Base-by-base conservation (phyloP, 441 rosid genomes). In the Erysimum cheiri region DNA sequence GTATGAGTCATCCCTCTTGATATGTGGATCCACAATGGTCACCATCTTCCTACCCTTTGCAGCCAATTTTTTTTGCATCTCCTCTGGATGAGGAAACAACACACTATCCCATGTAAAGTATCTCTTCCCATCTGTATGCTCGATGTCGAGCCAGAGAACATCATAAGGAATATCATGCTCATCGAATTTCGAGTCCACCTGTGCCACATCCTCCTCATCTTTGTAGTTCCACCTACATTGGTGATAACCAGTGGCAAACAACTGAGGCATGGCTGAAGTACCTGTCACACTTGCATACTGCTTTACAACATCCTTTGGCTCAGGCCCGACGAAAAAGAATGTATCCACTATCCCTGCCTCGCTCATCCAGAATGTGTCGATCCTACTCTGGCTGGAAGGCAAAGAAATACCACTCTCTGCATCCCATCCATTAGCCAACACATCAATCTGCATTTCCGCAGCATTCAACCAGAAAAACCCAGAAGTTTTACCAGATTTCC, bases 361-460 rank as follows among this genome's bases (percentile, higher is more conserved):
- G 35, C 86, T 87, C 97, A 96, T 96, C 99, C 99, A 96, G 12
- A 91, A 62, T 0, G 99, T 91, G 70, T 96, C 98, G 4, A 93
- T 82, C 68, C 89, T 85, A 59, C 79, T 80, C 80, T 82, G 85
- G 17, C 77, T 76, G 0, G 96, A 83, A 52, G 89, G 92, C 76
- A 86, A 70, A 24, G 82, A 66, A 78, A 92, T 82, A 36, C 86
- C 84, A 46, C 84, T 81, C 60, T 87, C 98, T 2, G 92, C 91
- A 80, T 91, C 89, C 99, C 99, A 93, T 11, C 96, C 98, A 36
- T 79, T 82, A 2, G 82, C 96, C 69, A 96, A 70, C 14, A 96
- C 98, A 84, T 96, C 99, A 81, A 96, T 92, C 84, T 96, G 98
- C 99, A 96, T 96, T 77, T 96, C 99, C 0, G 99, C 99, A 26